Evolutionary conservation across 306 rosid genomes (phyloP), one percentile per base, ranked within the genome.

Genomic region (Cyclanthera cordifolia): DNA sequence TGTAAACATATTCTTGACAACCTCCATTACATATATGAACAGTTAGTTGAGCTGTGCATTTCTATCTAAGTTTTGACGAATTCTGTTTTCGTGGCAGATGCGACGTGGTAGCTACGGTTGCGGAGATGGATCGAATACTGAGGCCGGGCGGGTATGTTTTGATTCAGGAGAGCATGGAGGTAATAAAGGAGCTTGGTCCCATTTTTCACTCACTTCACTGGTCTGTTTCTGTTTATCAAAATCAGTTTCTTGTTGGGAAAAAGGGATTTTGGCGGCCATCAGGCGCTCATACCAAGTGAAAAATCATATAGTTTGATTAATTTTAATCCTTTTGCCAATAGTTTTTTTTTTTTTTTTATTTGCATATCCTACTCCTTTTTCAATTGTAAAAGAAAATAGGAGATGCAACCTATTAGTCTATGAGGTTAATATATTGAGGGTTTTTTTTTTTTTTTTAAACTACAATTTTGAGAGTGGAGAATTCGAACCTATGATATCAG

Each of bases 201-300:
- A 82, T 90, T 65, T 72, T 93, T 76, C 73, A 71, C 30, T 87
- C 95, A 72, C 96, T 92, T 77, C 93, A 87, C 50, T 92, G 89
- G 90, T 84, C 96, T 24, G 57, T 83, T 23, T 76, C 78, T 0
- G 73, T 86, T 46, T 65, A 84, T 67, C 74, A 82, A 43, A 77
- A 83, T 75, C 87, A 79, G 67, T 81, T 78, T 80, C 96, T 92
- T 73, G 75, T 89, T 50, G 89, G 80, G 55, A 79, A 79, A 82
- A 89, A 89, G 80, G 83, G 89, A 73, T 85, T 83, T 73, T 92
- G 98, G 98, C 95, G 96, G 70, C 96, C 95, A 63, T 39, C n/a
- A 13, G 51, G 30, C 27, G 19, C 69, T 41, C 11, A 10, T 37
- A 11, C 32, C 20, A 24, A 34, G 43, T 47, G 70, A 79, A 63